Base-by-base conservation (phyloP, 139 green algal species). In the Chlamydomonas sphaeroides region DNA sequence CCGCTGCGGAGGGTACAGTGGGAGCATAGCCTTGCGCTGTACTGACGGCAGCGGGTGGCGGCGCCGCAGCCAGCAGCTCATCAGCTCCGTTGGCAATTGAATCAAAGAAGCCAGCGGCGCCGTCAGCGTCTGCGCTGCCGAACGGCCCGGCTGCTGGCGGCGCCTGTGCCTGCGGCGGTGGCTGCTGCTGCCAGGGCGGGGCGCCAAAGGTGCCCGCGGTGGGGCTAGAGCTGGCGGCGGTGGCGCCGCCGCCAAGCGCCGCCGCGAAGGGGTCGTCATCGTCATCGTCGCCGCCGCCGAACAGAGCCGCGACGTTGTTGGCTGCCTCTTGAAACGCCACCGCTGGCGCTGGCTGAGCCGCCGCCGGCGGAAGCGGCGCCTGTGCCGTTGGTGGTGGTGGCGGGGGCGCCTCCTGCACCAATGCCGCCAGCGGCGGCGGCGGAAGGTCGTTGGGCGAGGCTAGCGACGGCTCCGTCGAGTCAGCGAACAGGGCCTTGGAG, bases 401-500 rank as follows among this genome's bases (percentile, higher is more conserved):
- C 51, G 20, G 51, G 17, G 51, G 51, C 51, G 51, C 17, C 20
- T 6, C 20, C 53, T 30, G n/a, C 30, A 32, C 30, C 68, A 41
- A 7, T 30, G 38, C 25, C 28, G 26, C 30, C 42, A 18, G 45
- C 17, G n/a, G 17, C 7, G 56, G 39, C 53, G 73, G 5, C n/a
- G 57, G 59, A 30, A n/a, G 30, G 15, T 26, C 39, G 3, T 28
- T 21, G 17, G 33, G 38, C 3, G 38, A 33, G 7, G 59, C 38
- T 41, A 72, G 38, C 3, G 74, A 70, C 5, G 59, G 41, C 57
- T 10, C 5, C 6, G 59, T 0, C 20, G 59, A 80, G 30, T 70
- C 59, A 35, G 51, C 33, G 26, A 82, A 82, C 7, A 65, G 41
- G 2, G 75, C 62, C n/a, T n/a, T n/a, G n/a, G n/a, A n/a, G n/a